These are phyloP conservation scores for Sugiyamaella castrensis DNA, from an alignment of 1,139 yeast genomes.

Conservation along the genomic window DNA sequence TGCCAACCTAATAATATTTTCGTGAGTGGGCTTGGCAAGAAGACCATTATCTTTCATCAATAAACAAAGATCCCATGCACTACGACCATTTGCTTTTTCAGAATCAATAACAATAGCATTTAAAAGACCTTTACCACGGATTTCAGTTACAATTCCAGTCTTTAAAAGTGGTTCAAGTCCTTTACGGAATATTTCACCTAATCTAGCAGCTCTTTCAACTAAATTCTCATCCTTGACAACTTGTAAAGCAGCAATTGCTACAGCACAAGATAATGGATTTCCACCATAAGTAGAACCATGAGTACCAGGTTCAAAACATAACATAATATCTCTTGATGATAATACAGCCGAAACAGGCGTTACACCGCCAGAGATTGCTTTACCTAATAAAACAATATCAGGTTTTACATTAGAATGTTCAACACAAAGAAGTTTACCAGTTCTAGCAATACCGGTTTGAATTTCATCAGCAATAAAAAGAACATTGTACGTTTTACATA, in stretches of 20 bases:
- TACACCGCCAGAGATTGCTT: slow-evolving; percentile 95
- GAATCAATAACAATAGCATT: slow-evolving; percentile 91
- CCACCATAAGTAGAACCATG: slow-evolving; percentile 99
- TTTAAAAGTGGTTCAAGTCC: slow-evolving; percentile 61
- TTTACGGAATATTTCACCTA: slow-evolving; percentile 70
- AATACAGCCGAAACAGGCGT: slow-evolving; percentile 89
- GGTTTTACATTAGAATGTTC: slow-evolving; percentile 86
- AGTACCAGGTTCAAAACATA: slow-evolving; percentile 88
- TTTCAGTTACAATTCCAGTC: slow-evolving; percentile 73
- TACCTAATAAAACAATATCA: slow-evolving; percentile 83
- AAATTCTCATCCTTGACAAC: slow-evolving; percentile 86
- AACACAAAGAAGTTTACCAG: slow-evolving; percentile 89
- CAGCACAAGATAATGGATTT: slow-evolving; percentile 91
- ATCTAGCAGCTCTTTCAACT: slow-evolving; percentile 68
- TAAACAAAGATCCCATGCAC: slow-evolving; percentile 95
- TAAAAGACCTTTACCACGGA: slow-evolving; percentile 88
- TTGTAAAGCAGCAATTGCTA: slow-evolving; percentile 89
- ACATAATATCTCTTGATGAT: slow-evolving; percentile 85
- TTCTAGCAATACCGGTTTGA: slow-evolving; percentile 97
- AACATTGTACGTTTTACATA: slow-evolving; percentile 82
- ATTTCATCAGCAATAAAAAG: slow-evolving; percentile 93
- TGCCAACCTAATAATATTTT: slow-evolving; percentile 90
- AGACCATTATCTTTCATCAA: slow-evolving; percentile 87
- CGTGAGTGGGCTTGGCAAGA: slow-evolving; percentile 96
- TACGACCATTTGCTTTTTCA: slow-evolving; percentile 76